phyloP scores from a whole-genome alignment of 1,284 basidiomycete species.

The Cutaneotrichosporon sp. region DNA sequence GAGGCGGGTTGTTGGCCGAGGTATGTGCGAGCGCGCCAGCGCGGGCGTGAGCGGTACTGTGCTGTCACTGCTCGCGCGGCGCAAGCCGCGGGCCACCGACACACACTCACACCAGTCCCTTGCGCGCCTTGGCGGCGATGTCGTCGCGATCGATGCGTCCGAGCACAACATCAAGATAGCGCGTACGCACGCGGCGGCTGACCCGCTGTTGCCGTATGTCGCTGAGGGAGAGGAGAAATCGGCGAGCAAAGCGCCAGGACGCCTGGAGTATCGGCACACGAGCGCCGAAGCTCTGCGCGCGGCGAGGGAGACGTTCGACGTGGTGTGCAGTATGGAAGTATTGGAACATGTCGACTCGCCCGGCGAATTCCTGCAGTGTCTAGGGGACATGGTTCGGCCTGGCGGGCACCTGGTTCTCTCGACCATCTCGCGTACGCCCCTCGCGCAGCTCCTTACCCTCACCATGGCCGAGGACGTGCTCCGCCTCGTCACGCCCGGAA shows the following conservation, averaged over 20 bases:
- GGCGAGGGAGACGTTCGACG: constrained; percentile 63
- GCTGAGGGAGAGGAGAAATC: constrained; percentile 81
- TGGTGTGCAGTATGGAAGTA: constrained; percentile 97
- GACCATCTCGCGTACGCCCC: constrained; percentile 90
- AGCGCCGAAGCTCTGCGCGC: constrained; percentile 68
- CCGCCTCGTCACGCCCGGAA: constrained; percentile 77
- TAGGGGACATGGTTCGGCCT: constrained; percentile 79
- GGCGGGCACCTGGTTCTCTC: constrained; percentile 93
- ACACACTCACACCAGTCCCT: constrained; percentile 58
- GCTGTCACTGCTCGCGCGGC: too few relatives aligned
- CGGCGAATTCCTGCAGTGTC: constrained; percentile 70
- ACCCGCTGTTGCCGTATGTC: constrained; percentile 63
- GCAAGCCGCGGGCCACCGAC: neutral
- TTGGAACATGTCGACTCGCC: constrained; percentile 96
- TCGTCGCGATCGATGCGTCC: constrained; percentile 86
- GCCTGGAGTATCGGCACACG: constrained; percentile 65
- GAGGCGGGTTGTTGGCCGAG: constrained; percentile 90
- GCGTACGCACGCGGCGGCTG: constrained; percentile 69
- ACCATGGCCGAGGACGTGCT: constrained; percentile 81
- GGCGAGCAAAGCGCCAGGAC: constrained; percentile 28
- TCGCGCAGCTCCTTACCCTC: constrained; percentile 85
- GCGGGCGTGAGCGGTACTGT: too few relatives aligned
- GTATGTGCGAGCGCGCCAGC: constrained; percentile 50
- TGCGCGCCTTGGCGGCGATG: constrained; percentile 77
- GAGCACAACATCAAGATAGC: constrained; percentile 82